Base-by-base conservation (phyloP, 2,329 filamentous ascomycete genomes). In the Pestalotiopsis sp. region DNA sequence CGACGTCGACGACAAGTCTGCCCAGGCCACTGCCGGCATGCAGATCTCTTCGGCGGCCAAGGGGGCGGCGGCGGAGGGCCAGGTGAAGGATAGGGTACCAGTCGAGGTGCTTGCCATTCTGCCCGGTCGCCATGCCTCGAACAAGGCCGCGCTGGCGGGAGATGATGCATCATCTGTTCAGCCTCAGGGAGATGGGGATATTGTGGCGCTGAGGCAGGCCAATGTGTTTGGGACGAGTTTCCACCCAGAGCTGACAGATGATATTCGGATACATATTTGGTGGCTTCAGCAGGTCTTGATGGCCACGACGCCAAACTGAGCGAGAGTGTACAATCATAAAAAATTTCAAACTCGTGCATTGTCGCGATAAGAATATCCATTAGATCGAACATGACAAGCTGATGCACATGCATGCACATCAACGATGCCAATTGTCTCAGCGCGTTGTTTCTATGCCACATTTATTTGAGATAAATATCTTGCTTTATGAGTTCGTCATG, bases 171-270 rank as follows among this genome's bases (percentile, higher is more conserved):
- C 31, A 36, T 39, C 64, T 4, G 67, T 71, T 39, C 67, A 73
- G 3, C 59, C 81, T 17, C 81, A 80, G 20, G 84, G 86, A 58
- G 87, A 85, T 2, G 88, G 91, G 2, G 93, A 97, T 73, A 95
- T 98, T 65, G 90, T 98, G 64, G 95, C 95, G 0, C 93, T 98
- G 41, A 87, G 88, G 72, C 95, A 98, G 81, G 93, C 92, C 0
- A 98, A 98, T 80, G 92, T 97, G 0, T 92, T 98, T 75, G 96
- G 94, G 3, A 98, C 93, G 3, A 98, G 95, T 76, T 99, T 98
- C 77, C 96, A 98, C 75, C 96, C 96, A 0, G 96, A 99, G 80
- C 80, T 99, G 79, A 98, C 95, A 0, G 88, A 90, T 7, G 96
- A 99, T 82, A 84, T 90, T 68, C 88, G 96, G 68, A 97, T 98